Evolutionary conservation across 164 flowering plant genomes (phyloP), one percentile per base, ranked within the genome.

Genomic region (Warburgia ugandensis): DNA sequence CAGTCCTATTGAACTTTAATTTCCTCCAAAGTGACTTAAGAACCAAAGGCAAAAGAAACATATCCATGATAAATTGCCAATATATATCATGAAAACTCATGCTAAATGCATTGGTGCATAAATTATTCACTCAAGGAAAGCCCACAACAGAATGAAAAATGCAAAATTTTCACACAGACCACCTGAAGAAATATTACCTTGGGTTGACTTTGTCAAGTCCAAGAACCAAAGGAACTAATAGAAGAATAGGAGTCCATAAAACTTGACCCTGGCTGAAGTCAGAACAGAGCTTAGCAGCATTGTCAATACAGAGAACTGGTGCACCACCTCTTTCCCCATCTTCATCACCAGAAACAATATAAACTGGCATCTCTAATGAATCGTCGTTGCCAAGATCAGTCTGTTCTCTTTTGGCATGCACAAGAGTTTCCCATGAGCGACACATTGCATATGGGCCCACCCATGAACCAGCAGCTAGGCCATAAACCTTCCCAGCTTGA

Each of bases 241-340:
- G 64, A 47, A 88, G 79, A 61, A 92, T 52, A 25, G 99, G 95
- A 2, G 81, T 62, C 94, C 94, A 86, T 48, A 64, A 71, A 57
- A 30, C 50, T 59, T 70, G 77, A 35, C 85, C 83, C 54, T 67
- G 72, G 50, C 76, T 68, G 63, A 77, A 80, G 41, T 77, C 87
- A 7, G 56, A 58, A 66, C 94, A 88, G 29, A 59, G 73, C 57
- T 57, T 78, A 21, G 68, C 58, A 42, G 81, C 84, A 67, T 79
- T 86, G 58, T 88, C 86, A 59, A 80, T 60, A 59, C 83, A 86
- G 12, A 88, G 61, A 67, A 82, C 85, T 26, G 99, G 99, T 40
- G 99, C 99, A 54, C 99, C 99, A 62, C 99, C 99, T 45, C 89
- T 64, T 66, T 88, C 96, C 17, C 96, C 99, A 75, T 92, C 83